A percentile compares a stretch with the other conserved stretches of the same genome.
Evolutionary conservation across 108 stramenopile genomes (phyloP).

Genomic region (Heterococcus sp.): DNA sequence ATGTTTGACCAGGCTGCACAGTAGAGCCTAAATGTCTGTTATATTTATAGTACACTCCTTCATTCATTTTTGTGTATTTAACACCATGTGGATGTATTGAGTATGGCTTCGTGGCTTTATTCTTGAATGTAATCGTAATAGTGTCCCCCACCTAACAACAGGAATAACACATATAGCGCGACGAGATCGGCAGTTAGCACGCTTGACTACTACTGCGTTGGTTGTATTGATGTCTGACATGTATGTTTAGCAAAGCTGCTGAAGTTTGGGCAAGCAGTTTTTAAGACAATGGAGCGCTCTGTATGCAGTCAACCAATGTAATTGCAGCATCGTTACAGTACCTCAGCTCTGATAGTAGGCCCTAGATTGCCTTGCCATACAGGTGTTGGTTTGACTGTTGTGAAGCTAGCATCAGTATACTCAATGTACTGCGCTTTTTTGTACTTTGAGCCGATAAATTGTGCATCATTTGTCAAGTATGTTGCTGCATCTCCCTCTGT

Average conservation of each 20-base stretch:
- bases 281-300: no score
- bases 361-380: neutral
- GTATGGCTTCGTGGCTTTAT: neutral
- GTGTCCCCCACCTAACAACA: conserved; percentile 16
- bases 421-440: neutral
- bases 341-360: neutral
- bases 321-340: no score
- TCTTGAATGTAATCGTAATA: conserved; percentile 3
- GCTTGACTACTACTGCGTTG: no score
- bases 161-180: no score
- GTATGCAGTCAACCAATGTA: no score
- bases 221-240: no score
- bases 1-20: neutral
- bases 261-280: no score
- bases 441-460: no score
- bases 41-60: neutral
- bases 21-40: neutral
- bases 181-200: no score
- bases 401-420: neutral
- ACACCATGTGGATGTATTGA: conserved; percentile 17
- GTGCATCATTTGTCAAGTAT: no score
- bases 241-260: no score
- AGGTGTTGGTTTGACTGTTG: neutral
- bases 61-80: conserved; percentile 3
- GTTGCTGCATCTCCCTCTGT: no score